Evolutionary conservation across 768 basidiomycete species (phyloP).

Genomic region (Daedaleopsis sinensis): DNA sequence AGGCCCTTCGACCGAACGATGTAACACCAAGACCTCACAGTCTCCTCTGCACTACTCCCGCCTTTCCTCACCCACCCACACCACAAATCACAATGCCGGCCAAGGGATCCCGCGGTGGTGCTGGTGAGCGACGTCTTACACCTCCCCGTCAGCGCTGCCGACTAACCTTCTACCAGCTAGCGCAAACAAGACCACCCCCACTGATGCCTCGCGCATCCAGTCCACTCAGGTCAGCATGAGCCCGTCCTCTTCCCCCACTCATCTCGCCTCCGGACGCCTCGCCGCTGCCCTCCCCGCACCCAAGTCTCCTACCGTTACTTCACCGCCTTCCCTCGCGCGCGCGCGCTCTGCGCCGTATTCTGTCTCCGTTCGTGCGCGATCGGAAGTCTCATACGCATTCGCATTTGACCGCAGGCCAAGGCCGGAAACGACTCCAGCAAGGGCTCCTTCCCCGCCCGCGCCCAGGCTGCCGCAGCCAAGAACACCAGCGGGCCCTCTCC

Average conservation of each 20-base stretch:
- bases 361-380: neutral
- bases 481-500: conserved; percentile 20
- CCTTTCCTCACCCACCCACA: neutral
- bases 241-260: neutral
- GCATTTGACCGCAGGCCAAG: conserved; percentile 26
- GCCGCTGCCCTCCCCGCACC: neutral
- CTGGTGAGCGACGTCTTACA: conserved; percentile 3
- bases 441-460: conserved; percentile 30
- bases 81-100: conserved; percentile 24
- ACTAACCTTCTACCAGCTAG: conserved; percentile 4
- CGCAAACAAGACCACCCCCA: conserved; percentile 23
- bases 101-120: conserved; percentile 23
- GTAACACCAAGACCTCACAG: conserved; percentile 11
- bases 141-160: neutral
- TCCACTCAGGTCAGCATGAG: conserved; percentile 28
- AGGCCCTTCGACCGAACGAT: neutral
- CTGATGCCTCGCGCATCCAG: conserved; percentile 30
- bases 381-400: conserved; percentile 3
- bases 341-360: neutral
- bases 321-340: neutral
- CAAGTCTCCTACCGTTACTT: neutral
- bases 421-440: conserved; percentile 31
- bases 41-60: conserved; percentile 3
- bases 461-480: conserved; percentile 25
- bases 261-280: no score